Conservation (phyloP, 179 eudicot genomes). For the Patellifolia procumbens region DNA sequence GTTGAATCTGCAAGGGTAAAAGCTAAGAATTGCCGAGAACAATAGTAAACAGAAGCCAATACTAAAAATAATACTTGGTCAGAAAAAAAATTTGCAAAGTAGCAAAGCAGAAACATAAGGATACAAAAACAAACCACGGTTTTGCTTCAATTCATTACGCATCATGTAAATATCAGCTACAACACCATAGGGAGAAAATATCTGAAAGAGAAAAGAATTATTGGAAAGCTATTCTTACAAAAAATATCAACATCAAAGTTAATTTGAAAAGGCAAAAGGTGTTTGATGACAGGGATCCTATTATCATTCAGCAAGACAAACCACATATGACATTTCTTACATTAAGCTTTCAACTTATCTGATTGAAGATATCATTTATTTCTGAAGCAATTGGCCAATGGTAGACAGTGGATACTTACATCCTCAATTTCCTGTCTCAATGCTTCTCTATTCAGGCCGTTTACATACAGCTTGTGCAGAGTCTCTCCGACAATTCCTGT, state of each 20-base stretch:
- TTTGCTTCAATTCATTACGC: constrained; percentile 84
- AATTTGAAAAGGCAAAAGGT: neutral
- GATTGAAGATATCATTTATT: neutral
- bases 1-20: neutral
- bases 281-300: neutral
- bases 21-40: neutral
- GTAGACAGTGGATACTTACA: constrained; percentile 32
- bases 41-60: constrained; percentile 8
- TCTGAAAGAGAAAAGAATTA: constrained; percentile 38
- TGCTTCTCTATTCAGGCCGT: neutral
- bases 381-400: constrained; percentile 5
- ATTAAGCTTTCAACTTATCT: neutral
- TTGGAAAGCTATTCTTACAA: neutral
- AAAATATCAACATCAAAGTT: constrained; percentile 3
- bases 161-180: constrained; percentile 89
- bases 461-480: too few species aligned
- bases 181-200: constrained; percentile 79
- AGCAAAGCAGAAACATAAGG: neutral
- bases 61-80: neutral
- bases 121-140: constrained; percentile 71
- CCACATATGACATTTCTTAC: neutral
- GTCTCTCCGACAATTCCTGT: too few species aligned
- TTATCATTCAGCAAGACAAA: neutral
- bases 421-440: constrained; percentile 40
- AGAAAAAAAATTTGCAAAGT: neutral